A percentile compares a stretch with the other conserved stretches of the same genome.
Evolutionary conservation across 306 rosid genomes (phyloP).

Genomic region (Glycyrrhiza uralensis): DNA sequence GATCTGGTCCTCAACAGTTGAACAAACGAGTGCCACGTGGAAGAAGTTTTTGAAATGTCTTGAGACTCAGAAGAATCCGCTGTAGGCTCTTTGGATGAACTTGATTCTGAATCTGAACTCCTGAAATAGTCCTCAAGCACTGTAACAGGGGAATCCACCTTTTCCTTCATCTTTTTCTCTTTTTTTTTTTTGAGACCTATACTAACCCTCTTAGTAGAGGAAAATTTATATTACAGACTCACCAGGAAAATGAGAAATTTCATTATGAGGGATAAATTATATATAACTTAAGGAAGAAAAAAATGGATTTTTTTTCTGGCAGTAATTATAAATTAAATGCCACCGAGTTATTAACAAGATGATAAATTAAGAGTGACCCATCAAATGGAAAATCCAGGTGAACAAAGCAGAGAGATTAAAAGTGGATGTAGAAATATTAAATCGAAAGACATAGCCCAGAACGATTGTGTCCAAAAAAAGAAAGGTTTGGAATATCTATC

Average conservation of each 20-base stretch:
- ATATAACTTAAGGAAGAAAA: background rate
- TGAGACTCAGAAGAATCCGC: slow-evolving; percentile 31
- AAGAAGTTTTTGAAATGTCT: slow-evolving; percentile 37
- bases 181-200: background rate
- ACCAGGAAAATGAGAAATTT: slow-evolving; percentile 22
- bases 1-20: slow-evolving; percentile 53
- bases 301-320: background rate
- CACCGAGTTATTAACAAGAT: background rate
- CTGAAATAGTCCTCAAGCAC: slow-evolving; percentile 84
- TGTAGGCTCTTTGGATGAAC: slow-evolving; percentile 56
- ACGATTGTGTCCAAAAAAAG: background rate
- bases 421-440: background rate
- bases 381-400: background rate
- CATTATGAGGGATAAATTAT: slow-evolving; percentile 14
- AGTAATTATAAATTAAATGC: background rate
- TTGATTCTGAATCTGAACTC: slow-evolving; percentile 79
- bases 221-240: slow-evolving; percentile 24
- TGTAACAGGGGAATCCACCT: slow-evolving; percentile 67
- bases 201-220: background rate
- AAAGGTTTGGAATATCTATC: background rate
- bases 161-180: slow-evolving; percentile 76
- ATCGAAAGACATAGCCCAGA: background rate
- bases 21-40: slow-evolving; percentile 53
- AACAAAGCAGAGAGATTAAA: background rate
- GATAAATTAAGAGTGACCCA: slow-evolving; percentile 17